Evolutionary conservation across 2,329 filamentous ascomycete genomes (phyloP).

Genomic region (Verticillium longisporum): DNA sequence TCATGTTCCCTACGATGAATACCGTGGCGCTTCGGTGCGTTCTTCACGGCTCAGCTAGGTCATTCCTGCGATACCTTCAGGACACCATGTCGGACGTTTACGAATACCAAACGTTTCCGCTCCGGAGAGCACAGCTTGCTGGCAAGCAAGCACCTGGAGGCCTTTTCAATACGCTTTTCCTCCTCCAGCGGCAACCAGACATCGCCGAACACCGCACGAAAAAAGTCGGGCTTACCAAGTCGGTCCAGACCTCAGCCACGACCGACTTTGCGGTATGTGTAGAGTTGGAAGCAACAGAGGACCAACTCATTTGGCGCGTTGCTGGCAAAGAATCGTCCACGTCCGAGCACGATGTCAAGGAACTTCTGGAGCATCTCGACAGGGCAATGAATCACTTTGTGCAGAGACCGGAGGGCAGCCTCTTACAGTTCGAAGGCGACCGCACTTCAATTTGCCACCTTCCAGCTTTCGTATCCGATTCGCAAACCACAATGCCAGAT

Average conservation of each 20-base stretch:
- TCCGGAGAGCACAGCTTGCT: constrained; percentile 58
- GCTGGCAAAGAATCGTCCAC: constrained; percentile 58
- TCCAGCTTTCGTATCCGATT: constrained; percentile 26
- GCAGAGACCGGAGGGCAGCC: constrained; percentile 33
- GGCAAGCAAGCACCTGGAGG: constrained; percentile 24
- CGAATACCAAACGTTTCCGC: constrained; percentile 70
- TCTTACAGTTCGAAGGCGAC: constrained; percentile 45
- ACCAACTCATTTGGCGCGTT: constrained; percentile 60
- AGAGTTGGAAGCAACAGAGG: constrained; percentile 60
- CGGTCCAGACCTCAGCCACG: constrained; percentile 55
- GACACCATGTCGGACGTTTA: constrained; percentile 58
- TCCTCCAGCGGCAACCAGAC: constrained; percentile 36
- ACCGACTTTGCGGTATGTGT: constrained; percentile 79
- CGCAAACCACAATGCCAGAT: too few relatives aligned
- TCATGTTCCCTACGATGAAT: constrained; percentile 90
- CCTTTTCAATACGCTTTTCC: constrained; percentile 51
- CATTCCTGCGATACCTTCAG: constrained; percentile 69
- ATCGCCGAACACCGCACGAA: not conserved
- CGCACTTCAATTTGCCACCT: constrained; percentile 61
- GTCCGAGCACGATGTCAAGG: constrained; percentile 32
- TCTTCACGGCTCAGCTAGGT: constrained; percentile 58
- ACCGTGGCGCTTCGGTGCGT: constrained; percentile 70
- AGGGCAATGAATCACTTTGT: constrained; percentile 51
- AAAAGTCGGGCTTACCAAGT: constrained; percentile 45
- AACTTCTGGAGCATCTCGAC: constrained; percentile 55